Percentiles rank a stretch among this genome's conserved stretches.
These are phyloP conservation scores for Malania oleifera DNA, from an alignment of 164 flowering plant species.

Conservation along the genomic window DNA sequence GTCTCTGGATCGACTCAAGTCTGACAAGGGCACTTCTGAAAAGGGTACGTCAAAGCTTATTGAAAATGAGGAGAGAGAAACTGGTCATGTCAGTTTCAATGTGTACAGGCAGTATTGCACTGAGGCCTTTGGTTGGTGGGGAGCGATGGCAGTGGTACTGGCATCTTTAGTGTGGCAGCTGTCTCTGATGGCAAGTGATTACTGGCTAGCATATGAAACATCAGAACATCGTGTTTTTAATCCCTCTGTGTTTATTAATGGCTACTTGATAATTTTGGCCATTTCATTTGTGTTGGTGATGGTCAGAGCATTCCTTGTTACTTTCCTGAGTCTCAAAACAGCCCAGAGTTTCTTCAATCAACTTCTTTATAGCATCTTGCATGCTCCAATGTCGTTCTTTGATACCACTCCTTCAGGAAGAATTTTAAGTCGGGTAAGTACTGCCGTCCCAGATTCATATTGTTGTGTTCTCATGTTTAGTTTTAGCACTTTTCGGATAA, in stretches of 20 bases:
- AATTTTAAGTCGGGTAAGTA: constrained; percentile 81
- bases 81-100: constrained; percentile 62
- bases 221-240: constrained; percentile 55
- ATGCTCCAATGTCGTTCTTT: constrained; percentile 98
- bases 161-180: constrained; percentile 65
- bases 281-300: constrained; percentile 46
- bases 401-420: constrained; percentile 99
- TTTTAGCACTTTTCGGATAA: too few relatives aligned
- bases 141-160: constrained; percentile 39
- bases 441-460: too few relatives aligned
- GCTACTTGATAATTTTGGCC: constrained; percentile 56
- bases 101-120: constrained; percentile 78
- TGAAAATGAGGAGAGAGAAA: constrained; percentile 84
- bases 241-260: constrained; percentile 53
- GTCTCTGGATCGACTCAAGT: constrained; percentile 25
- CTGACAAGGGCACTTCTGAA: constrained; percentile 39
- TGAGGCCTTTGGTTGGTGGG: constrained; percentile 94
- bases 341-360: constrained; percentile 74
- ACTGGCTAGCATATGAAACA: constrained; percentile 96
- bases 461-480: too few relatives aligned
- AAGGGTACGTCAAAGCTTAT: too few relatives aligned
- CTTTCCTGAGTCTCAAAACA: constrained; percentile 69
- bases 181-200: constrained; percentile 72
- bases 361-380: constrained; percentile 73
- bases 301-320: constrained; percentile 41